A percentile compares a stretch with the other conserved stretches of the same genome.
phyloP scores from a whole-genome alignment of 345 rosid genomes.

The Syzygium jambos region DNA sequence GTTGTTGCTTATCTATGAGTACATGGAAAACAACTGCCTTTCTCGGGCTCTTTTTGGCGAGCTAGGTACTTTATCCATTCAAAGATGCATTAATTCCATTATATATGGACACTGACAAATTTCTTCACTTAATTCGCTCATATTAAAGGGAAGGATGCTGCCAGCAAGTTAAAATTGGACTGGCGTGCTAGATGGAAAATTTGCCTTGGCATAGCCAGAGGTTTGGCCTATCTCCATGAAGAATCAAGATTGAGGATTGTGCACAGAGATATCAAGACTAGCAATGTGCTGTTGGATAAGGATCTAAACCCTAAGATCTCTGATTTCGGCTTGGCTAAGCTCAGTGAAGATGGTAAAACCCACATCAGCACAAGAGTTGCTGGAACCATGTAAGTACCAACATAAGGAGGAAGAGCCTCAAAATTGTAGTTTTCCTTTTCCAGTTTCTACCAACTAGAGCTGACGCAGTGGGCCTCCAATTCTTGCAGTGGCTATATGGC shows the following conservation, averaged over 20 bases:
- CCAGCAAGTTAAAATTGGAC: slow-evolving; percentile 40
- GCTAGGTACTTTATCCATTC: neutral
- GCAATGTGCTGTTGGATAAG: slow-evolving; percentile 83
- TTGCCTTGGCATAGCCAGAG: slow-evolving; percentile 66
- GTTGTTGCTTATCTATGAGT: slow-evolving; percentile 57
- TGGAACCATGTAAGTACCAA: slow-evolving; percentile 66
- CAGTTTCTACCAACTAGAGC: neutral
- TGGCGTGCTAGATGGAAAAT: slow-evolving; percentile 74
- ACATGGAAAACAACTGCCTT: slow-evolving; percentile 67
- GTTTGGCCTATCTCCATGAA: slow-evolving; percentile 73
- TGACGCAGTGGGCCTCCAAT: neutral
- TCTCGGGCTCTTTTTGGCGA: slow-evolving; percentile 61
- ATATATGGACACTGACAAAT: neutral
- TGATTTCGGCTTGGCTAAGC: slow-evolving; percentile 88
- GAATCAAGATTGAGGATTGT: slow-evolving; percentile 81
- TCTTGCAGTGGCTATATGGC: slow-evolving; percentile 50
- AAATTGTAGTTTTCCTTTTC: neutral
- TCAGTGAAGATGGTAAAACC: slow-evolving; percentile 67
- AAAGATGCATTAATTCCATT: neutral
- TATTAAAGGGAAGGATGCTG: slow-evolving; percentile 39
- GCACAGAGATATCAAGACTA: slow-evolving; percentile 90
- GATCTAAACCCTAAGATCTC: slow-evolving; percentile 81
- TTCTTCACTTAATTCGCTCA: neutral
- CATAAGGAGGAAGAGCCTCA: neutral
- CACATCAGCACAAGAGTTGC: slow-evolving; percentile 88